Conservation (phyloP, 352 stramenopile genomes). For the Globisporangium radiosum region DNA sequence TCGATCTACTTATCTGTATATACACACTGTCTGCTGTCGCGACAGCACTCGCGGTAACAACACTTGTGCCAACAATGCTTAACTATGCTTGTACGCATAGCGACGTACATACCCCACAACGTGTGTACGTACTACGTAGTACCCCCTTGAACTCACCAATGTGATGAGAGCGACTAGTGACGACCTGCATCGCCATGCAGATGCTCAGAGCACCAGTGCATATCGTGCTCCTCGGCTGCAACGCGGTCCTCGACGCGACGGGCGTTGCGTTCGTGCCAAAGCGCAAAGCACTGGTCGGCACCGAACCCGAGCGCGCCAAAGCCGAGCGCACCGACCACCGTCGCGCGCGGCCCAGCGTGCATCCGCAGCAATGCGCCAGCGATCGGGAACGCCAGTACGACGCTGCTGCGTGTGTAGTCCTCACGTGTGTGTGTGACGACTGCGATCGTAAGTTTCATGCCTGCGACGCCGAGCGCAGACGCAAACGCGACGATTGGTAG, state of each 20-base stretch:
- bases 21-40: too few relatives aligned
- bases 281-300: slow-evolving; percentile 18
- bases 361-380: slow-evolving; percentile 37
- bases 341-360: slow-evolving; percentile 30
- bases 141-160: too few relatives aligned
- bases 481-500: slow-evolving; percentile 34
- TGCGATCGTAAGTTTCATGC: slow-evolving; percentile 47
- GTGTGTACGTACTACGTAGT: too few relatives aligned
- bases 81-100: too few relatives aligned
- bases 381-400: slow-evolving; percentile 44
- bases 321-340: slow-evolving; percentile 28
- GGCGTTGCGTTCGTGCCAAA: slow-evolving; percentile 2
- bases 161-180: too few relatives aligned
- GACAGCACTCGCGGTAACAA: too few relatives aligned
- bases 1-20: too few relatives aligned
- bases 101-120: too few relatives aligned
- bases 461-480: slow-evolving; percentile 35
- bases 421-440: slow-evolving; percentile 38
- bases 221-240: too few relatives aligned
- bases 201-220: background rate
- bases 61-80: too few relatives aligned
- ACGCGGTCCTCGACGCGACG: background rate
- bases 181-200: background rate
- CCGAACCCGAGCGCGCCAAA: slow-evolving; percentile 32
- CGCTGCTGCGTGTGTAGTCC: slow-evolving; percentile 49